Evolutionary conservation across 176 grass and related monocot species (phyloP).

Genomic region (Aegilops bicornis): DNA sequence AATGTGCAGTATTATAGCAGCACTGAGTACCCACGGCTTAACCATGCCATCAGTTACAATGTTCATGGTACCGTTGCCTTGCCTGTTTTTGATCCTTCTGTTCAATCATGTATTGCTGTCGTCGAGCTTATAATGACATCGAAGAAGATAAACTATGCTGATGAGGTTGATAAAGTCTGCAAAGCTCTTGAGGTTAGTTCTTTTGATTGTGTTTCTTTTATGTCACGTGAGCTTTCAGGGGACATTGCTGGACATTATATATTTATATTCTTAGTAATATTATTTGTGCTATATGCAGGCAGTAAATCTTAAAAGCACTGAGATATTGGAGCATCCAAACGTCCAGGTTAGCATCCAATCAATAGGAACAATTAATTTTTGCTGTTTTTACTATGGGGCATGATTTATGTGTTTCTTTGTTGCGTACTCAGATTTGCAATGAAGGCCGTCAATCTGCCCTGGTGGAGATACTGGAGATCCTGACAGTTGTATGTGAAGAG

Average conservation of each 20-base stretch:
- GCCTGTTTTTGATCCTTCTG: slow-evolving; percentile 84
- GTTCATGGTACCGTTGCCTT: slow-evolving; percentile 90
- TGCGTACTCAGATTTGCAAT: slow-evolving; percentile 79
- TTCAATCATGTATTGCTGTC: slow-evolving; percentile 80
- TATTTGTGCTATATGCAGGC: slow-evolving; percentile 56
- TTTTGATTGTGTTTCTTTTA: slow-evolving; percentile 19
- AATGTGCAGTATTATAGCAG: slow-evolving; percentile 94
- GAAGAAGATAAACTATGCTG: slow-evolving; percentile 87
- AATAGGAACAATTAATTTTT: background rate
- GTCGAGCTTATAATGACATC: slow-evolving; percentile 99
- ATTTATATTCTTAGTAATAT: slow-evolving; percentile 6
- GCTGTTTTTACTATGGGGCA: background rate
- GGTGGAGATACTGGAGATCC: slow-evolving; percentile 85
- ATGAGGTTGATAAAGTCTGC: slow-evolving; percentile 94
- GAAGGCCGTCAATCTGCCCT: slow-evolving; percentile 85
- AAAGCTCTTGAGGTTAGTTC: slow-evolving; percentile 90
- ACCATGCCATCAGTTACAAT: slow-evolving; percentile 84
- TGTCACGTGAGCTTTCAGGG: slow-evolving; percentile 5
- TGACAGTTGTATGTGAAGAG: slow-evolving; percentile 81
- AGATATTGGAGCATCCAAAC: slow-evolving; percentile 75
- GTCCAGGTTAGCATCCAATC: slow-evolving; percentile 62
- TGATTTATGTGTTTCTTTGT: slow-evolving; percentile 30
- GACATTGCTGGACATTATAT: slow-evolving; percentile 3
- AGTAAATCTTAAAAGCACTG: slow-evolving; percentile 92
- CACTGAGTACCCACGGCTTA: slow-evolving; percentile 79